phyloP scores from a whole-genome alignment of 179 eudicot genomes.

The Gypsophila paniculata region DNA sequence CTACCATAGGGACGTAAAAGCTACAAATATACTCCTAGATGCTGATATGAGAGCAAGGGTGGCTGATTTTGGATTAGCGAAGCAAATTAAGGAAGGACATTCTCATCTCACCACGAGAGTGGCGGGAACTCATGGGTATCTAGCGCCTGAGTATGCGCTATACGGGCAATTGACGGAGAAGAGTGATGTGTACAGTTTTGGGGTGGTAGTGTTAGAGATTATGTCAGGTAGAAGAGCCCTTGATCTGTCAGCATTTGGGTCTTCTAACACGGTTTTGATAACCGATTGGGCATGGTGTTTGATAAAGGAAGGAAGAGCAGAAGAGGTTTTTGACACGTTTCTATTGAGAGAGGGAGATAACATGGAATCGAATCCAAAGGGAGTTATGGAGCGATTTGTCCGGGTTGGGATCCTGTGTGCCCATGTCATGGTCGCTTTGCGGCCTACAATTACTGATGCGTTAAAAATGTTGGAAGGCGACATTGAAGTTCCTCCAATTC shows the following conservation, averaged over 20 bases:
- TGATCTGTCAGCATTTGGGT: slow-evolving; percentile 15
- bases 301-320: slow-evolving; percentile 17
- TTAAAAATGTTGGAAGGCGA: slow-evolving; percentile 21
- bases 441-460: slow-evolving; percentile 17
- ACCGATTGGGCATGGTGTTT: slow-evolving; percentile 21
- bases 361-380: slow-evolving; percentile 18
- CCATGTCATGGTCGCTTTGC: slow-evolving; percentile 19
- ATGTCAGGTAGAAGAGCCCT: slow-evolving; percentile 20
- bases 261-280: slow-evolving; percentile 18
- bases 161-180: slow-evolving; percentile 17
- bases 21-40: slow-evolving; percentile 16
- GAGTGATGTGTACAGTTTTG: slow-evolving; percentile 20
- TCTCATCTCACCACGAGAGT: slow-evolving; percentile 18
- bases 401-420: slow-evolving; percentile 17
- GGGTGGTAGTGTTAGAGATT: slow-evolving; percentile 18
- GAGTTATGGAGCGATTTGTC: slow-evolving; percentile 16
- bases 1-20: slow-evolving; percentile 16
- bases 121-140: slow-evolving; percentile 18
- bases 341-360: slow-evolving; percentile 17
- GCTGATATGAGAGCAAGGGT: slow-evolving; percentile 18
- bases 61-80: slow-evolving; percentile 17
- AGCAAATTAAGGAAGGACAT: slow-evolving; percentile 16
- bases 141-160: slow-evolving; percentile 13
- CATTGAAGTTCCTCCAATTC: slow-evolving; percentile 18
- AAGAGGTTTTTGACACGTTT: slow-evolving; percentile 12